Percentiles rank a stretch among this genome's conserved stretches.
These are phyloP conservation scores for Moniliophthora roreri DNA, from an alignment of 1,284 basidiomycete species.

Conservation along the genomic window DNA sequence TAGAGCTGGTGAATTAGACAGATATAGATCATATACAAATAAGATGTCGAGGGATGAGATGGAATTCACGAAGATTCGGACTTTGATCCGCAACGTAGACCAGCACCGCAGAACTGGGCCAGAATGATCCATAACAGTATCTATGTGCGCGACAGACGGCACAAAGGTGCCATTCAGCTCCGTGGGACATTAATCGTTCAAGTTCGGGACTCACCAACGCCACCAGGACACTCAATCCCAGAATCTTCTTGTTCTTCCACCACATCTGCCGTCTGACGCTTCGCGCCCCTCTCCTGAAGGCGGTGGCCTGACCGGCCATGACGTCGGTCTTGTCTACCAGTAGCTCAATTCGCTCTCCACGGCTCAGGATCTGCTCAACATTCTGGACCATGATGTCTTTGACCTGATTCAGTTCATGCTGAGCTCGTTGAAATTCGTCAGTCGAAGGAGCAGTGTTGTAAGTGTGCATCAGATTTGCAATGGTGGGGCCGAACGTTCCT, in stretches of 20 bases:
- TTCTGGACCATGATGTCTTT: constrained; percentile 99
- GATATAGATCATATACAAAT: background rate
- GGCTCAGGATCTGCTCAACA: constrained; percentile 90
- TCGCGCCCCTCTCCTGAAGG: constrained; percentile 90
- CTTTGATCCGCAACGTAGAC: constrained; percentile 55
- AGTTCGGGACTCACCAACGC: constrained; percentile 76
- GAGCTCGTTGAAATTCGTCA: constrained; percentile 91
- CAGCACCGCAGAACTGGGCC: constrained; percentile 86
- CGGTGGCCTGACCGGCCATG: constrained; percentile 94
- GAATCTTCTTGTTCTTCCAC: constrained; percentile 89
- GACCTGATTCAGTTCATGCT: constrained; percentile 88
- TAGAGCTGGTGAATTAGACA: background rate
- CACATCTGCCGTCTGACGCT: constrained; percentile 91
- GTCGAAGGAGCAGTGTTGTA: constrained; percentile 89
- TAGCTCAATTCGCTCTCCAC: constrained; percentile 95
- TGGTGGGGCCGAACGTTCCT: constrained; percentile 64
- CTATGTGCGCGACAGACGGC: too few species aligned
- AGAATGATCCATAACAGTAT: constrained; percentile 77
- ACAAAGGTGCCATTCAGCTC: too few species aligned
- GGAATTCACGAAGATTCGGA: constrained; percentile 9
- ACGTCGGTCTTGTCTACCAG: constrained; percentile 97
- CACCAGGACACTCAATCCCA: constrained; percentile 73
- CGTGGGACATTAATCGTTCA: too few species aligned
- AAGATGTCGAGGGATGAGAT: background rate
- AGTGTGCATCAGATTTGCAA: constrained; percentile 75